A percentile compares a stretch with the other conserved stretches of the same genome.
Conservation (phyloP, 2,329 filamentous ascomycete species). For the Grosmannia serpens region DNA sequence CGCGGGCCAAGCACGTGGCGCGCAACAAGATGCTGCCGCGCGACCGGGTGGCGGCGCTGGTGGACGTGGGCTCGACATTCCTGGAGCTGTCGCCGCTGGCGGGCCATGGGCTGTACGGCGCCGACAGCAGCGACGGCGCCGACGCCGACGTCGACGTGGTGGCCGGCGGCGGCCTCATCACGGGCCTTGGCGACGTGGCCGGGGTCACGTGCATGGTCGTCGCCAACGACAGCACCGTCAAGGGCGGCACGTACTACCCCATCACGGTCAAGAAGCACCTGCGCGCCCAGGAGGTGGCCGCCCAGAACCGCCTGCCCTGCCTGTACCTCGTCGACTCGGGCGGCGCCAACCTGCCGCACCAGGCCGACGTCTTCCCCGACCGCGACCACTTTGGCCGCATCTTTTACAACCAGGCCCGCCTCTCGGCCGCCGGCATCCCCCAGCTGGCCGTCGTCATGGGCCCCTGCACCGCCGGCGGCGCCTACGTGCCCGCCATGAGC, state of each 20-base stretch:
- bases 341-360: conserved; percentile 87
- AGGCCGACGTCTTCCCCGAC: conserved; percentile 93
- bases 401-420: conserved; percentile 95
- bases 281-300: conserved; percentile 78
- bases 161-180: conserved; percentile 82
- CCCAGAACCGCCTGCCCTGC: conserved; percentile 76
- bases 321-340: conserved; percentile 96
- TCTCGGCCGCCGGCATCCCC: conserved; percentile 80
- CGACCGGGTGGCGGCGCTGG: conserved; percentile 74
- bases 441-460: conserved; percentile 96
- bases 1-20: conserved; percentile 74
- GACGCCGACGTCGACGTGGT: conserved; percentile 81
- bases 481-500: conserved; percentile 94
- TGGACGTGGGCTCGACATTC: conserved; percentile 84
- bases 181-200: conserved; percentile 80
- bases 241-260: conserved; percentile 93
- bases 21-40: conserved; percentile 90
- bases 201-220: conserved; percentile 89
- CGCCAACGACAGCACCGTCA: conserved; percentile 93
- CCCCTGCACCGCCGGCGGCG: conserved; percentile 88
- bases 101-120: conserved; percentile 58
- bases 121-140: conserved; percentile 74
- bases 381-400: conserved; percentile 92
- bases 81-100: conserved; percentile 90
- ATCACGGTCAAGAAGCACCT: conserved; percentile 97